These are phyloP conservation scores for Magnolia kwangsiensis DNA, from an alignment of 164 flowering plant genomes.

Conservation along the genomic window DNA sequence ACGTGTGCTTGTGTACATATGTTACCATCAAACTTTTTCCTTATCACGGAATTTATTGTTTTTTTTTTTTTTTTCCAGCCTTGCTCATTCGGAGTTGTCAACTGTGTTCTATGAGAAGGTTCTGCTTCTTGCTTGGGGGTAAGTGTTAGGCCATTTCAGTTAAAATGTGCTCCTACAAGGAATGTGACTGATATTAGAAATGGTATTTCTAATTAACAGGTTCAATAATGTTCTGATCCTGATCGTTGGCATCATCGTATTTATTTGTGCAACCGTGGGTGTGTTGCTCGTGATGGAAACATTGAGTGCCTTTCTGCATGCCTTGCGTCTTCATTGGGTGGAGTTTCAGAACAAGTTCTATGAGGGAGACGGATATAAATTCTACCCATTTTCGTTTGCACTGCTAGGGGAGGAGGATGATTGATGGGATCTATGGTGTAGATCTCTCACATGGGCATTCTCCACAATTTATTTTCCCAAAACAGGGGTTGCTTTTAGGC, in stretches of 20 bases:
- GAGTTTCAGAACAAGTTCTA: constrained; percentile 97
- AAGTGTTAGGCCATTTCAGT: constrained; percentile 20
- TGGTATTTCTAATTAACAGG: constrained; percentile 35
- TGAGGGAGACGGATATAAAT: constrained; percentile 97
- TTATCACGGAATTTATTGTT: background rate
- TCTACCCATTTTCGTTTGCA: constrained; percentile 69
- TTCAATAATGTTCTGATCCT: constrained; percentile 76
- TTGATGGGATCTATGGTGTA: constrained; percentile 18
- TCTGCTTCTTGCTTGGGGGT: constrained; percentile 91
- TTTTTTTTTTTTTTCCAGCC: constrained; percentile 44
- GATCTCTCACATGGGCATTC: background rate
- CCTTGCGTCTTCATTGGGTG: constrained; percentile 97
- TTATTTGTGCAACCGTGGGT: constrained; percentile 84
- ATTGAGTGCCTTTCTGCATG: constrained; percentile 93
- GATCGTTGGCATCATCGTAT: constrained; percentile 70
- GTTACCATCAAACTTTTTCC: background rate
- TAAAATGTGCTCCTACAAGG: background rate
- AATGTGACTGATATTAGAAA: background rate
- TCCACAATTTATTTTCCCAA: background rate
- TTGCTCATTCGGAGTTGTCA: constrained; percentile 94
- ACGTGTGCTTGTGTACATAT: no score
- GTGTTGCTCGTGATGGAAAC: constrained; percentile 98
- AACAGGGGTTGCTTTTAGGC: background rate
- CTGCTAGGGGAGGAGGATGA: constrained; percentile 61
- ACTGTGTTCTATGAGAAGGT: constrained; percentile 93